Base-by-base conservation (phyloP, 177 flowering plant species). In the Vitis hybrid region DNA sequence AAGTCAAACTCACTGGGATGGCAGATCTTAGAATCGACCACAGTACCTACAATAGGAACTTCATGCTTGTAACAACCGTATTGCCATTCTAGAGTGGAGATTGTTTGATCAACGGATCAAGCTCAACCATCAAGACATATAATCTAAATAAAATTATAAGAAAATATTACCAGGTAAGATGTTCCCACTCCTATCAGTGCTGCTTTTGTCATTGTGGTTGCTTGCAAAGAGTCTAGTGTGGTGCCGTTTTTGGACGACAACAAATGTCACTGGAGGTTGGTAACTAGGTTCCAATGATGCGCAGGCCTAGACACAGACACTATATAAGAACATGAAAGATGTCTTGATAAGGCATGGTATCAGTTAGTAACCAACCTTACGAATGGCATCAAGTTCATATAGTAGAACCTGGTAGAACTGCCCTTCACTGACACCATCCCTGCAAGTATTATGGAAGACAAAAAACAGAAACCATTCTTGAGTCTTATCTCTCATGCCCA, bases 351-450 rank as follows among this genome's bases (percentile, higher is more conserved):
- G 22, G 29, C 58, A 31, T 56, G 19, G 15, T n/a, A 11, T 0
- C 12, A 72, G 19, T 10, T 26, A 16, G 19, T 16, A 10, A 65
- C 77, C 62, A 9, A 89, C 93, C 91, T 86, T 88, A 2, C 92
- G 82, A 50, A 89, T 86, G 19, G 94, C 94, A 78, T 89, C 92
- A 13, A 88, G 75, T 56, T 89, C 91, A 80, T 77, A 88, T 2
- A 88, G 70, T 60, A 89, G 70, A 51, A 89, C 88, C 64, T 89
- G 94, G 69, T 88, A 86, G 71, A 89, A 89, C 58, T 89, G 89
- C 63, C 94, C 92, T 62, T 89, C 94, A 76, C 94, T 89, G 6
- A 88, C 94, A 51, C 91, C 91, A 81, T 89, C 94, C 80, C 90
- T 85, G 67, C 75, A 69, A 33, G 0, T 5, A 61, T 64, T 13